These are phyloP conservation scores for Scedosporium aurantiacum DNA, from an alignment of 2,329 filamentous ascomycete genomes.

Conservation along the genomic window DNA sequence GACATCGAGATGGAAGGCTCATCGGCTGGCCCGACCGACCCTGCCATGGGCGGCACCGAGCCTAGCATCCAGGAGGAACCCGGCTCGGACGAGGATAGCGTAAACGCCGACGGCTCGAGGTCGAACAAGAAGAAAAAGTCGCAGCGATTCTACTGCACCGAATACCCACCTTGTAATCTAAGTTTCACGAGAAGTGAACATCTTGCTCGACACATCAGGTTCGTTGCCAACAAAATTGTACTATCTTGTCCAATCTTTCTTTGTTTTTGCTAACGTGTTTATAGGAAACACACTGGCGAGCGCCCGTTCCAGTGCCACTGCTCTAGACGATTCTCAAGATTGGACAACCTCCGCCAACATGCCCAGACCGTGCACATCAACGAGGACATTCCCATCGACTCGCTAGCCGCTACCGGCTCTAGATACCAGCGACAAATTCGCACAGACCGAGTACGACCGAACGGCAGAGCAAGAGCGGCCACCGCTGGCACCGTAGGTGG, in stretches of 20 bases:
- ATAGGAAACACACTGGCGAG: constrained; percentile 92
- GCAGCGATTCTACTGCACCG: constrained; percentile 90
- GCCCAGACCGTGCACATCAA: constrained; percentile 96
- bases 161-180: constrained; percentile 84
- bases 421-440: constrained; percentile 86
- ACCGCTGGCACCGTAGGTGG: constrained; percentile 64
- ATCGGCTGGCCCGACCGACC: neutral
- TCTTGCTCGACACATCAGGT: constrained; percentile 87
- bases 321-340: constrained; percentile 77
- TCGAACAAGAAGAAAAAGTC: constrained; percentile 92
- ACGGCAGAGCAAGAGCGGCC: constrained; percentile 63
- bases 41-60: constrained; percentile 42
- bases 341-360: constrained; percentile 93
- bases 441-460: constrained; percentile 65
- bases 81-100: constrained; percentile 54
- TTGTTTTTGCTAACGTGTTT: neutral
- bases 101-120: constrained; percentile 52
- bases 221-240: constrained; percentile 13
- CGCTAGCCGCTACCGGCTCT: constrained; percentile 82
- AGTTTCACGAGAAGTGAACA: constrained; percentile 97
- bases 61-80: constrained; percentile 35
- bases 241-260: too few species aligned
- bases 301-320: constrained; percentile 96
- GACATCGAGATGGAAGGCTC: constrained; percentile 72
- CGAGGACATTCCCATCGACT: constrained; percentile 90